Evolutionary conservation across 2,329 filamentous ascomycete genomes (phyloP), one percentile per base, ranked within the genome.

Genomic region (Arthrobotrys musiformis): DNA sequence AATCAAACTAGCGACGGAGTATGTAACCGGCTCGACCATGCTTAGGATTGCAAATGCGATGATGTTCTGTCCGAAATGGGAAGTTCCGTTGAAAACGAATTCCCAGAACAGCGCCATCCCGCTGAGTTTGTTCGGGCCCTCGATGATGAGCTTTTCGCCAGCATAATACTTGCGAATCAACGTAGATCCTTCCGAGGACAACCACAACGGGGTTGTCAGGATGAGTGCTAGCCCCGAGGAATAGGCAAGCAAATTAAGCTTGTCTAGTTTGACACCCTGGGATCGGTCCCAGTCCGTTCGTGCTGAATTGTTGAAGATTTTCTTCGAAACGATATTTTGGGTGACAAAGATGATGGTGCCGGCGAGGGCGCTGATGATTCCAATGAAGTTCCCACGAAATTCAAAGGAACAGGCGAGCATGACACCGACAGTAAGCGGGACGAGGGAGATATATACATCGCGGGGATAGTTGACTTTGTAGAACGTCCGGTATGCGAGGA

Each of bases 311-410:
- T 97, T 99, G 86, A 99, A 99, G 8, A 99, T 89, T 79, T 93
- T 93, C 84, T 99, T 99, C 19, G 94, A 98, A 80, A 97, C 97
- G 70, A 99, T 99, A 82, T 99, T 99, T 82, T 99, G 95, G 0
- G 93, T 95, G 37, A 99, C 95, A 82, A 99, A 99, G 79, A 98
- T 91, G 69, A 98, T 86, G 6, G 95, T 93, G n/a, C 93, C 94
- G 35, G 93, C 86, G 40, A 99, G 90, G 2, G 95, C 94, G 81
- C 94, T 94, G 9, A 94, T 81, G 17, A 99, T 91, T n/a, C 95
- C 95, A 62, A 95, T 88, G 79, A 97, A 88, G 82, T 99, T 94
- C 30, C 92, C 94, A 22, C 90, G 91, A 81, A 97, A 94, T 82
- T 93, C 93, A 11, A 94, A 92, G 0, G 94, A 97, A 84, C 95